Percentiles rank a stretch among this genome's conserved stretches.
Evolutionary conservation across 2,329 filamentous ascomycete species (phyloP).

Genomic region (Exophiala sideris): DNA sequence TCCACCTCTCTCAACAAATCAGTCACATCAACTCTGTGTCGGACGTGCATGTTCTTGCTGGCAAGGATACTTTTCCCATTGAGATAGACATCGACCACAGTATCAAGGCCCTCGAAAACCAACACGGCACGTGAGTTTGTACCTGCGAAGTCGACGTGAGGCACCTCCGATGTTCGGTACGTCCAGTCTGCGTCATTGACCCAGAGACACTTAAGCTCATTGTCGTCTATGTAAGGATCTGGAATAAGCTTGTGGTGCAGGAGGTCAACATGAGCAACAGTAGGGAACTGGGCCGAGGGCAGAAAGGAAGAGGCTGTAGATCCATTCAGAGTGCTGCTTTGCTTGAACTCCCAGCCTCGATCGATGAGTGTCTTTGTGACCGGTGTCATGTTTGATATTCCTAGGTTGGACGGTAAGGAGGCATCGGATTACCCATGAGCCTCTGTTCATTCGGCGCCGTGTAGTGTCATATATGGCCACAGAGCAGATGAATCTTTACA

Average conservation of each 20-base stretch:
- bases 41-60: conserved; percentile 75
- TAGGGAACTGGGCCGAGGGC: not conserved
- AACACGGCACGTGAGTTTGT: conserved; percentile 52
- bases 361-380: too few relatives aligned
- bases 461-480: too few relatives aligned
- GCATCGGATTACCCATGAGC: too few relatives aligned
- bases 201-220: conserved; percentile 71
- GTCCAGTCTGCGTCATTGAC: conserved; percentile 68
- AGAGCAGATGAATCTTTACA: too few relatives aligned
- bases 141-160: conserved; percentile 3
- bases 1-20: conserved; percentile 28
- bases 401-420: too few relatives aligned
- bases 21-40: conserved; percentile 59
- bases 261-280: conserved; percentile 6
- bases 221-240: conserved; percentile 71
- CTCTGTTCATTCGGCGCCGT: too few relatives aligned
- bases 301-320: too few relatives aligned
- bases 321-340: too few relatives aligned
- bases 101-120: conserved; percentile 75
- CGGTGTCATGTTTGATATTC: too few relatives aligned
- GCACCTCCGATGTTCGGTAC: conserved; percentile 51
- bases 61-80: conserved; percentile 66
- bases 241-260: conserved; percentile 22
- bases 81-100: conserved; percentile 68
- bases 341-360: too few relatives aligned